These are phyloP conservation scores for Lecanicillium sp. DNA, from an alignment of 2,329 filamentous ascomycete genomes.

Conservation along the genomic window DNA sequence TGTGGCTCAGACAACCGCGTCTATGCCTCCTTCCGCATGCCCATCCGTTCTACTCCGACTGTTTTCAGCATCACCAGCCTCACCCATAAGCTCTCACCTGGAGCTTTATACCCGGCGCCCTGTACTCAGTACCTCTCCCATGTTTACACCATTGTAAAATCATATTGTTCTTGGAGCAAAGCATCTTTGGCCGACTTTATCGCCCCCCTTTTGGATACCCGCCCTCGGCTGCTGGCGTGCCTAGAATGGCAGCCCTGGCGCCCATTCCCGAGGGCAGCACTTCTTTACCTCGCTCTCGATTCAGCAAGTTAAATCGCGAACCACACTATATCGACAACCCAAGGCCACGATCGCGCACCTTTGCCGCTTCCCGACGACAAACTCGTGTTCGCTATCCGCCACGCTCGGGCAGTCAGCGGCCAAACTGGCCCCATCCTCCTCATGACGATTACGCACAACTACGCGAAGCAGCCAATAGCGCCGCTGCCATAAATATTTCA, in stretches of 20 bases:
- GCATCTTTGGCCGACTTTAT: no score
- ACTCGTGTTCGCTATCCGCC: conserved; percentile 14
- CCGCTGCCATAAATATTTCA: no score
- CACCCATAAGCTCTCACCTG: no score
- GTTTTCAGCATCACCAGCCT: no score
- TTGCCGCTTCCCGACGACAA: conserved; percentile 18
- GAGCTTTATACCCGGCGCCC: no score
- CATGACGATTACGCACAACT: neutral
- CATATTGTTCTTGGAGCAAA: no score
- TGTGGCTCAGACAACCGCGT: conserved; percentile 3
- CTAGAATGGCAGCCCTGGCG: conserved; percentile 20
- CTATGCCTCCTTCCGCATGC: no score
- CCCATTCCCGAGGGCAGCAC: conserved; percentile 18
- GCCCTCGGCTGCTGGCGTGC: neutral
- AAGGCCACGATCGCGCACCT: conserved; percentile 17
- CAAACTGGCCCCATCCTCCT: neutral
- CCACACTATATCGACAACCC: conserved; percentile 13
- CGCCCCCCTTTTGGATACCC: no score
- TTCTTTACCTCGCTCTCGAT: conserved; percentile 12
- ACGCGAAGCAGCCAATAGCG: no score
- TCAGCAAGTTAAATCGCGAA: conserved; percentile 7
- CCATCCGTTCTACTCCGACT: no score
- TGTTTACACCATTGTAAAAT: no score
- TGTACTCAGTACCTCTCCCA: no score
- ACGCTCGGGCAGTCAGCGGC: neutral